phyloP scores from a whole-genome alignment of 1,139 yeast species.

The Blastobotrys aristatus region DNA sequence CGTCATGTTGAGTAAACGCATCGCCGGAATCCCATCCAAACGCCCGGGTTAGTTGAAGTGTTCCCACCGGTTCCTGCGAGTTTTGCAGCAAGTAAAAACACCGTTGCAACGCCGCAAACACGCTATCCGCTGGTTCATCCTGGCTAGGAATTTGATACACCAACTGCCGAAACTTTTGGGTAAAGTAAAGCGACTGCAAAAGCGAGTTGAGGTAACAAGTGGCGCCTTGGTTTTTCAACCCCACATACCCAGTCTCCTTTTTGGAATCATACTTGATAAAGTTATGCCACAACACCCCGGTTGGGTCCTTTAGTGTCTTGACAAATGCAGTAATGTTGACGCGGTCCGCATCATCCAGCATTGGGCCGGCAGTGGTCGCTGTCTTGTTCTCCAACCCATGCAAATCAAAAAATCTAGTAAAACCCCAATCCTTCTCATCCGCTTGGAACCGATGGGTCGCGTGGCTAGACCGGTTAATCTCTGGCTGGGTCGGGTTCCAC shows the following conservation, averaged over 20 bases:
- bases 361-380: background rate
- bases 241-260: slow-evolving; percentile 82
- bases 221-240: slow-evolving; percentile 94
- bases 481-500: slow-evolving; percentile 75
- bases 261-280: slow-evolving; percentile 83
- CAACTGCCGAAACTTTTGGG: slow-evolving; percentile 72
- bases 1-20: slow-evolving; percentile 97
- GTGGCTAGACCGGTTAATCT: slow-evolving; percentile 52
- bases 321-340: slow-evolving; percentile 74
- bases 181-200: slow-evolving; percentile 83
- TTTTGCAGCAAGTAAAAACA: slow-evolving; percentile 74
- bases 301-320: slow-evolving; percentile 75
- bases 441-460: slow-evolving; percentile 75
- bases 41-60: slow-evolving; percentile 79
- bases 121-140: slow-evolving; percentile 40
- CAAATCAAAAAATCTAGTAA: slow-evolving; percentile 62
- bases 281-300: slow-evolving; percentile 93
- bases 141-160: slow-evolving; percentile 81
- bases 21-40: slow-evolving; percentile 98
- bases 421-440: slow-evolving; percentile 93
- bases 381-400: slow-evolving; percentile 31
- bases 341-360: slow-evolving; percentile 53
- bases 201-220: slow-evolving; percentile 93
- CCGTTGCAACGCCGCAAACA: slow-evolving; percentile 81
- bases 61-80: slow-evolving; percentile 72